A percentile compares a stretch with the other conserved stretches of the same genome.
Conservation (phyloP, 2,329 filamentous ascomycete genomes). For the Cytospora schulzeri region DNA sequence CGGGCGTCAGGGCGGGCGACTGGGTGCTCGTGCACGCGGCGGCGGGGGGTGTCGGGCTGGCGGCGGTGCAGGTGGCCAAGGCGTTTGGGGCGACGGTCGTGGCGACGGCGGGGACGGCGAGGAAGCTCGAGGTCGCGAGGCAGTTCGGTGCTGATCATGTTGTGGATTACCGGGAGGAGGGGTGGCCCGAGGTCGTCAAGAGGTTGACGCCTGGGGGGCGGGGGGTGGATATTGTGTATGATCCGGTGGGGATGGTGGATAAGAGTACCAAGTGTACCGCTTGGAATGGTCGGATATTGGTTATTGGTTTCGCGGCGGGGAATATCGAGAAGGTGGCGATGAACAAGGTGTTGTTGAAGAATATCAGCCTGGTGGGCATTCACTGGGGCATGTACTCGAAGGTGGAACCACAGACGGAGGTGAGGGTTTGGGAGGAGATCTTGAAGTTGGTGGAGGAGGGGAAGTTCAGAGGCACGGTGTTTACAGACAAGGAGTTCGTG, state of each 20-base stretch:
- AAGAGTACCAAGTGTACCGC: constrained; percentile 86
- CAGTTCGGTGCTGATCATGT: constrained; percentile 83
- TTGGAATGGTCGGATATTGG: constrained; percentile 86
- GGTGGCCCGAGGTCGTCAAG: constrained; percentile 71
- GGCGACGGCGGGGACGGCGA: constrained; percentile 79
- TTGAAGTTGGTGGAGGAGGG: constrained; percentile 75
- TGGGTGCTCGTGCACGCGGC: constrained; percentile 90
- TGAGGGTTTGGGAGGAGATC: constrained; percentile 79
- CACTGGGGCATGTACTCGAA: constrained; percentile 87
- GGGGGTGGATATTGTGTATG: constrained; percentile 91
- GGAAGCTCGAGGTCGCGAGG: constrained; percentile 78
- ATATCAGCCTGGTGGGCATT: constrained; percentile 84
- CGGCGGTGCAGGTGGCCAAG: constrained; percentile 91
- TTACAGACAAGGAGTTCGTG: constrained; percentile 77
- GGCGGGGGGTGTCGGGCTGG: constrained; percentile 86
- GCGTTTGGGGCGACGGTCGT: constrained; percentile 91
- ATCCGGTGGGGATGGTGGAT: constrained; percentile 89
- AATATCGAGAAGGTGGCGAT: constrained; percentile 88
- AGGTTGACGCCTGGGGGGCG: constrained; percentile 70
- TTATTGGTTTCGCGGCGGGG: constrained; percentile 87
- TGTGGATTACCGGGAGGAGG: constrained; percentile 70
- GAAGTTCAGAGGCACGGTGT: constrained; percentile 81
- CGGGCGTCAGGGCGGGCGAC: constrained; percentile 76
- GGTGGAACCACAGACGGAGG: constrained; percentile 71
- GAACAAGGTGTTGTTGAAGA: constrained; percentile 92